Percentiles rank a stretch among this genome's conserved stretches.
Conservation (phyloP, 768 basidiomycete genomes). For the Auriculariales sp. region DNA sequence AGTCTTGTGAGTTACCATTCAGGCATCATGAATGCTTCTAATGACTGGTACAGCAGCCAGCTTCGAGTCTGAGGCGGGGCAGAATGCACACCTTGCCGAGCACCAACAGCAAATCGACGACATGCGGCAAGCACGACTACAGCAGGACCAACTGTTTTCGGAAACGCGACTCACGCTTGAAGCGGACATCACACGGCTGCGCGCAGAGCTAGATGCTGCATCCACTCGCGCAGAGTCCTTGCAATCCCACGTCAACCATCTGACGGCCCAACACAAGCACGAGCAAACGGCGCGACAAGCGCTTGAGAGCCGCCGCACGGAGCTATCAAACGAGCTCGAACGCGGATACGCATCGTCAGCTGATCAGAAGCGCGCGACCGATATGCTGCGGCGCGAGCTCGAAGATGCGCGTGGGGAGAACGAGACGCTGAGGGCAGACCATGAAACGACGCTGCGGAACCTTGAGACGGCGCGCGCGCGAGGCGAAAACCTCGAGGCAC, state of each 20-base stretch:
- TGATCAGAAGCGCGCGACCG: constrained; percentile 16
- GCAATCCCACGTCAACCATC: constrained; percentile 5
- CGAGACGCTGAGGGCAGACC: constrained; percentile 54
- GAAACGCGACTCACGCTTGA: constrained; percentile 43
- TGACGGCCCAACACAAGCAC: constrained; percentile 1
- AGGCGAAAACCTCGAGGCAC: constrained; percentile 60
- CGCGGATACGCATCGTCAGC: constrained; percentile 11
- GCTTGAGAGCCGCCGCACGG: neutral
- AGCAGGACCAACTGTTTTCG: constrained; percentile 41
- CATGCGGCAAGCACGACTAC: constrained; percentile 38
- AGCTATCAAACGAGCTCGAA: neutral
- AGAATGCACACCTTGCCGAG: constrained; percentile 63
- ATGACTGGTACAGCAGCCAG: constrained; percentile 2
- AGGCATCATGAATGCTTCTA: constrained; percentile 3
- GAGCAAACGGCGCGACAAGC: neutral
- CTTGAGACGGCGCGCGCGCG: constrained; percentile 63
- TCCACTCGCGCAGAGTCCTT: constrained; percentile 15
- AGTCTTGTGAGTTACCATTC: constrained; percentile 45
- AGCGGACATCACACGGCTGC: constrained; percentile 41
- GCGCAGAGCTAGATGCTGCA: constrained; percentile 25
- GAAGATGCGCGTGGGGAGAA: constrained; percentile 44
- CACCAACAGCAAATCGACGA: constrained; percentile 55
- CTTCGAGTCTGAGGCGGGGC: constrained; percentile 27
- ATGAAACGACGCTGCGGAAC: constrained; percentile 52
- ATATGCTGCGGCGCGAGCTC: constrained; percentile 43